Evolutionary conservation across 148 eudicot genomes (phyloP), one percentile per base, ranked within the genome.

Genomic region (Bassia scoparia): DNA sequence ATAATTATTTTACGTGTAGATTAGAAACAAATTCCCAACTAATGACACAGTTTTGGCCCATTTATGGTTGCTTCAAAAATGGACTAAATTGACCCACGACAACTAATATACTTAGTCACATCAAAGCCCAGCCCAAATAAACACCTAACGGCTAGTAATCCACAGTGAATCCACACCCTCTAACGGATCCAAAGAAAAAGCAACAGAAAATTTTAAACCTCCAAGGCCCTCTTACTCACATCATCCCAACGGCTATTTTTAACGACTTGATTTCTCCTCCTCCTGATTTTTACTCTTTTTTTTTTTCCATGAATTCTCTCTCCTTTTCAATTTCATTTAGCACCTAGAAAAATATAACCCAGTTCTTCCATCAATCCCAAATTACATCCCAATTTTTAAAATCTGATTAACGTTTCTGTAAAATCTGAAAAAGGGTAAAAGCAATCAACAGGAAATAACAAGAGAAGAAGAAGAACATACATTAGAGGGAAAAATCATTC

Each of bases 181-280:
- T 65, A 77, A 77, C 75, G 75, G 66, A 65, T 77, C 80, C 71
- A 64, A 41, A 65, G 9, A 35, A 67, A 37, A 35, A 37, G 31
- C 61, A 41, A 55, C 13, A 44, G 37, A 78, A 38, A 26, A 44
- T 62, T 77, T 64, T 15, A 53, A 71, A 64, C 75, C 21, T 16
- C 30, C 33, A n/a, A 41, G 0, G 38, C 34, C 71, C 43, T 29
- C 33, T 62, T 48, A 46, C 35, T 46, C 77, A 50, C 66, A 35
- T 23, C 43, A 35, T 23, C 37, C 56, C 58, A 79, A 79, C 82
- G 82, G 78, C 78, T 79, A 75, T 74, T 79, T 75, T 69, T 74
- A 79, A 79, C 78, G 60, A 75, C 49, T 62, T 33, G 26, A 16
- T 63, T 38, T 30, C n/a, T n/a, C n/a, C n/a, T n/a, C 34, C 67